Conservation (phyloP, 768 basidiomycete species). For the Xanthoconium stramineum region DNA sequence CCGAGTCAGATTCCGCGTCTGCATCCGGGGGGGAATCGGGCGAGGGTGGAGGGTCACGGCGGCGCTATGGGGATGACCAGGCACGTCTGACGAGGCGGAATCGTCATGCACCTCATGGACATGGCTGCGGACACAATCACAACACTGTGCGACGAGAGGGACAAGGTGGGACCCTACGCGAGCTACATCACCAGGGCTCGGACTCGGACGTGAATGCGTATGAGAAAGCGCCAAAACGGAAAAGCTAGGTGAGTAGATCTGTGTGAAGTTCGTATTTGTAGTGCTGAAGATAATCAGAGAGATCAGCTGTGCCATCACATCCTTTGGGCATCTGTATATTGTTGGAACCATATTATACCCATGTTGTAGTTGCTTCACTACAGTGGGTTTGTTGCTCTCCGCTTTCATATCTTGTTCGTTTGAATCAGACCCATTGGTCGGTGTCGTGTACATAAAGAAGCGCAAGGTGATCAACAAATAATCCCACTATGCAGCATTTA, state of each 20-base stretch:
- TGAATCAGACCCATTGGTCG: no score
- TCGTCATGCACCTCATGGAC: slow-evolving; percentile 6
- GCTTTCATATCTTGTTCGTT: no score
- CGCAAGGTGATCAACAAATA: no score
- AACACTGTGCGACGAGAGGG: slow-evolving; percentile 5
- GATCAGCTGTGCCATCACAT: neutral
- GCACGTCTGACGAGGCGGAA: slow-evolving; percentile 10
- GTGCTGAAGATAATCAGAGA: neutral
- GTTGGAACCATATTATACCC: neutral
- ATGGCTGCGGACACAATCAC: neutral
- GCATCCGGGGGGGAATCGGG: slow-evolving; percentile 30
- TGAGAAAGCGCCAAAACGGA: slow-evolving; percentile 37
- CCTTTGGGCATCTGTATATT: neutral
- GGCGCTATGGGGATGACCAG: neutral
- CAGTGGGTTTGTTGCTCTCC: no score
- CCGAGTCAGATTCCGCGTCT: slow-evolving; percentile 53
- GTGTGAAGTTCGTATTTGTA: neutral
- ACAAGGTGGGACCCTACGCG: slow-evolving; percentile 14
- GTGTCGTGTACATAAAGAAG: no score
- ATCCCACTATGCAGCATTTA: no score
- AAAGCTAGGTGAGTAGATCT: slow-evolving; percentile 5
- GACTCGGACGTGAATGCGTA: slow-evolving; percentile 46
- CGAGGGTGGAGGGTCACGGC: neutral
- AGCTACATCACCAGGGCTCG: slow-evolving; percentile 11
- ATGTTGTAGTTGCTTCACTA: neutral